Evolutionary conservation across 495 filamentous ascomycete species (phyloP).

Genomic region (Xylaria palmicola): DNA sequence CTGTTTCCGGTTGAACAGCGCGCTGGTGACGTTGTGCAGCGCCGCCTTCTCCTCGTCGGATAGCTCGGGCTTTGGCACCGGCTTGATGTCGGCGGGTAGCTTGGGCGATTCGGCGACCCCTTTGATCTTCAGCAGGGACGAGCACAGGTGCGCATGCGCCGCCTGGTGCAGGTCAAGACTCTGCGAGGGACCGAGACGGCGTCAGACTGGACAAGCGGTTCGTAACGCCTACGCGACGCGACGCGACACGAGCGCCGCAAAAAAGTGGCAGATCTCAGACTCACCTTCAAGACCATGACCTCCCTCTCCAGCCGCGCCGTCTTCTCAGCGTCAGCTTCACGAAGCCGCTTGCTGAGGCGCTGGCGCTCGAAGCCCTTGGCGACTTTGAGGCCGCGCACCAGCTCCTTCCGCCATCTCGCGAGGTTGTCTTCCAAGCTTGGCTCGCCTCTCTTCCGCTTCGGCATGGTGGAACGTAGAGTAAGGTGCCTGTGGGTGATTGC

Average conservation of each 20-base stretch:
- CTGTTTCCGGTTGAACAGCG: slow-evolving; percentile 72
- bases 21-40: slow-evolving; percentile 72
- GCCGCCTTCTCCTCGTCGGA: slow-evolving; percentile 48
- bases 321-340: slow-evolving; percentile 57
- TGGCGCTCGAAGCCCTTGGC: slow-evolving; percentile 88
- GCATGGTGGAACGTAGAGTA: slow-evolving; percentile 32
- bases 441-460: slow-evolving; percentile 48
- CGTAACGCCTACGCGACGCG: too few species aligned
- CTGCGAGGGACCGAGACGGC: slow-evolving; percentile 21
- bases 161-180: slow-evolving; percentile 62
- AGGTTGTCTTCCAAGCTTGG: slow-evolving; percentile 54
- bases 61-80: slow-evolving; percentile 44
- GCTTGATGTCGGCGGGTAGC: slow-evolving; percentile 50
- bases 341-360: slow-evolving; percentile 75
- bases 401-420: slow-evolving; percentile 54
- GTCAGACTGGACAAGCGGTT: slow-evolving; percentile 5
- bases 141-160: slow-evolving; percentile 70
- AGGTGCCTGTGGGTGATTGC: neutral
- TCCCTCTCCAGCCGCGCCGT: slow-evolving; percentile 65
- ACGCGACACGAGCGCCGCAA: too few species aligned
- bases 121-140: slow-evolving; percentile 72
- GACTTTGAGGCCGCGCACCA: slow-evolving; percentile 70
- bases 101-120: slow-evolving; percentile 54
- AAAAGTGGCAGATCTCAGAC: too few species aligned
- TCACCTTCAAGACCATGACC: slow-evolving; percentile 71